Evolutionary conservation across 345 rosid genomes (phyloP).

Genomic region (Raphanus sativus): DNA sequence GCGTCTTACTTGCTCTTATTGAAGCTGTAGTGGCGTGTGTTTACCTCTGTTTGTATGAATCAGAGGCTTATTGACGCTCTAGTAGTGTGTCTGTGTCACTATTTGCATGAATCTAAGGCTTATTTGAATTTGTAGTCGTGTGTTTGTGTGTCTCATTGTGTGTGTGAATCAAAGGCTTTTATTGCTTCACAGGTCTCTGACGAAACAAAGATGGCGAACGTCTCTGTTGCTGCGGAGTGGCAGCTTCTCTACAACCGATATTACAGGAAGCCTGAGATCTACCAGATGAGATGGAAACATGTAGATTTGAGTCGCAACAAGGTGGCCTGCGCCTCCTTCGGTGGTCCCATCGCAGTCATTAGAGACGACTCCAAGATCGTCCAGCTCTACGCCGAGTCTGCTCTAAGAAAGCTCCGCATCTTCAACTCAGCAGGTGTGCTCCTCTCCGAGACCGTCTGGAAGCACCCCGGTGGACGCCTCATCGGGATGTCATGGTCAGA

Average conservation of each 20-base stretch:
- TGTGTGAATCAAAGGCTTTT: not conserved
- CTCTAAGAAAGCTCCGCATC: slow-evolving; percentile 90
- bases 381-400: slow-evolving; percentile 95
- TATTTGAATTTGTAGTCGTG: not conserved
- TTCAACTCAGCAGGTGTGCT: slow-evolving; percentile 84
- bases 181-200: slow-evolving; percentile 10
- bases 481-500: slow-evolving; percentile 96
- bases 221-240: slow-evolving; percentile 98
- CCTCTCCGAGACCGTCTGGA: slow-evolving; percentile 86
- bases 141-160: not conserved
- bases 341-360: slow-evolving; percentile 92
- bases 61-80: too few relatives aligned
- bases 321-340: slow-evolving; percentile 90
- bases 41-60: not conserved
- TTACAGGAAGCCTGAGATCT: slow-evolving; percentile 89
- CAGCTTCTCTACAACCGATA: slow-evolving; percentile 79
- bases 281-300: slow-evolving; percentile 85
- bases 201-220: slow-evolving; percentile 61
- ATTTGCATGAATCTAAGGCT: not conserved
- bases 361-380: slow-evolving; percentile 99
- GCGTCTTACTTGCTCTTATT: not conserved
- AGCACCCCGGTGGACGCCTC: slow-evolving; percentile 86
- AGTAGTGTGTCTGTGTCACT: not conserved
- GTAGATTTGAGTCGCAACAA: slow-evolving; percentile 84
- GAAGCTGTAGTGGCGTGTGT: not conserved